Base-by-base conservation (phyloP, 768 basidiomycete species). In the Leccinum disarticulatum region DNA sequence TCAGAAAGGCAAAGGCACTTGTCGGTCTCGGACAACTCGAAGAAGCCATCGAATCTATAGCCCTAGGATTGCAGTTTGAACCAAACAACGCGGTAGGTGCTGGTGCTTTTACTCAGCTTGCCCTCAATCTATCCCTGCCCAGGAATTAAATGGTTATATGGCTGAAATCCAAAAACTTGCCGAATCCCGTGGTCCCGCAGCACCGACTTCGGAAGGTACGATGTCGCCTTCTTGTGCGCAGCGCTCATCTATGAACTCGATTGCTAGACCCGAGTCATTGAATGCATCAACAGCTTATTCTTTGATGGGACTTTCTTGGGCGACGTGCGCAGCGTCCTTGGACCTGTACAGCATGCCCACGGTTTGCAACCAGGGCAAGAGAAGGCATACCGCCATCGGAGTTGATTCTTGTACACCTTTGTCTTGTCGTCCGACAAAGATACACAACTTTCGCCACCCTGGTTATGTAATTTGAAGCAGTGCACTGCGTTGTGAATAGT, bases 1-100 rank as follows among this genome's bases (percentile, higher is more conserved):
- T 97, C 80, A 82, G 97, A 59, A 95, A 91, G 70, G 91, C 93
- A 2, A 93, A 93, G 70, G 93, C 96, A 0, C 77, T 99, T 47
- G 77, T 91, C 2, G 93, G 83, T 22, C 79, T 99, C 53, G 81
- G 80, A 3, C 76, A 79, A 49, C 74, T 84, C 57, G 76, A 86
- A 47, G 95, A 96, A 47, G 95, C 95, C 9, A 83, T 84, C 64
- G 90, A 93, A 50, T 87, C 95, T 2, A 76, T 96, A 60, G 81
- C 84, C 64, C 80, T 94, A 7, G 97, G 96, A 2, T 72, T 98
- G 58, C 85, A 90, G 59, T 96, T 90, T 66, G 95, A 98, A 65
- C 86, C 88, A 0, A 80, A 80, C 41, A 88, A 85, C 50, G 67
- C 76, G 56, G 87, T 88, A 61, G 54, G 82, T 58, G 27, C 15